Evolutionary conservation across 306 rosid genomes (phyloP), one percentile per base, ranked within the genome.

Genomic region (Lathyrus aphaca): DNA sequence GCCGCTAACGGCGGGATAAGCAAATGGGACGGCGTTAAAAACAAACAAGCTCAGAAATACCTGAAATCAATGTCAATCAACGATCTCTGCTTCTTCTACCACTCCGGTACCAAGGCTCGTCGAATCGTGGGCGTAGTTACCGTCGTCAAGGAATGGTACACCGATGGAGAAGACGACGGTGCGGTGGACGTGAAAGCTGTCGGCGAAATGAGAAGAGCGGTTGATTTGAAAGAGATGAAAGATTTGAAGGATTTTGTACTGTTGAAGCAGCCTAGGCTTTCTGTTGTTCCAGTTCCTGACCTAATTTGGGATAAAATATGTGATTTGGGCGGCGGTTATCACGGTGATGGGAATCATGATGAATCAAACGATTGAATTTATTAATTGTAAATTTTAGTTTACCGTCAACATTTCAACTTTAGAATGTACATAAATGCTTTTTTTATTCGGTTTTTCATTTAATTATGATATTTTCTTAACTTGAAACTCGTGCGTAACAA

Each of bases 11-110:
- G 85, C 13, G 97, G 97, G 7, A 13, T 86, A 29, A 80, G 80
- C 72, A 88, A 86, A 13, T 90, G 98, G 98, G 97, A 90, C 18
- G 97, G 97, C 1, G 98, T 90, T 16, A 93, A 88, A 75, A 90
- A 93, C 88, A 93, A 82, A 78, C 96, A 90, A 60, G 97, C 94
- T 10, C 97, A 82, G 73, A 90, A 93, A 40, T 64, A 86, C 62
- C 94, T 93, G 38, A 90, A 87, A 73, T 87, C 96, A 30, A 88
- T 88, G 96, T 60, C 72, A 37, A 64, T 85, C 79, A 1, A 42
- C 25, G 96, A 90, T 32, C 90, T 84, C 79, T 85, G 92, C 79
- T 90, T 90, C 84, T 88, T 94, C 85, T 90, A 88, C 72, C 96
- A 94, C 81, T 87, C 95, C 1, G 98, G 97, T 5, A 44, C 86